Evolutionary conservation across 2,329 filamentous ascomycete species (phyloP).

Genomic region (Talaromyces sp.): DNA sequence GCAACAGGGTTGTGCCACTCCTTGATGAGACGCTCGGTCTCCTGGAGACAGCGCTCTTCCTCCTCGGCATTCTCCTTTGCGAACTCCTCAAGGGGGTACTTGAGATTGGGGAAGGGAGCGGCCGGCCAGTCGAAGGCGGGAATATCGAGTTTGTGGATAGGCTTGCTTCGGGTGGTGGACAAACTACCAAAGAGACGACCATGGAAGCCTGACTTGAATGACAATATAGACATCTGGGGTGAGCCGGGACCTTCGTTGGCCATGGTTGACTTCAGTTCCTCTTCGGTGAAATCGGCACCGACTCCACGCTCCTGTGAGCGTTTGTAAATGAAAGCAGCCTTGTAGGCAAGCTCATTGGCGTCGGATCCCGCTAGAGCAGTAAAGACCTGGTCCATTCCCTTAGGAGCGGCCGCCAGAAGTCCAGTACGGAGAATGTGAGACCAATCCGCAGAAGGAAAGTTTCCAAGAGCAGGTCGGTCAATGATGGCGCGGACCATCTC

Average conservation of each 20-base stretch:
- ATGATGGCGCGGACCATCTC: slow-evolving; percentile 78
- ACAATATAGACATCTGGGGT: slow-evolving; percentile 77
- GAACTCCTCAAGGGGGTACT: slow-evolving; percentile 81
- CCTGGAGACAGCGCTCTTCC: slow-evolving; percentile 74
- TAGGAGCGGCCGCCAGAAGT: slow-evolving; percentile 76
- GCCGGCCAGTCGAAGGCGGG: slow-evolving; percentile 94
- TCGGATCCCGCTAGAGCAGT: slow-evolving; percentile 86
- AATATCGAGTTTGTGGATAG: slow-evolving; percentile 92
- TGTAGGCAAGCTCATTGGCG: slow-evolving; percentile 92
- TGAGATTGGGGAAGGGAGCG: slow-evolving; percentile 77
- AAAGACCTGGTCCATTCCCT: slow-evolving; percentile 82
- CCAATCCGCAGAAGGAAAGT: slow-evolving; percentile 87
- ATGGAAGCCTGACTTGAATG: slow-evolving; percentile 85
- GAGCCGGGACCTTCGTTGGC: slow-evolving; percentile 74
- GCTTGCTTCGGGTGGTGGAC: slow-evolving; percentile 85
- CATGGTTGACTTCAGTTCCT: slow-evolving; percentile 74
- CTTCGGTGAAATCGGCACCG: slow-evolving; percentile 71
- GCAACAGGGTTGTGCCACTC: slow-evolving; percentile 75
- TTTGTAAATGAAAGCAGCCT: slow-evolving; percentile 92
- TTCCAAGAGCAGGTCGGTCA: slow-evolving; percentile 84
- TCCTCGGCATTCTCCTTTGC: slow-evolving; percentile 75
- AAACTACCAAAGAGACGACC: slow-evolving; percentile 83
- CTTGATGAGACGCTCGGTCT: slow-evolving; percentile 76
- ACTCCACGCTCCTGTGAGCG: slow-evolving; percentile 74
- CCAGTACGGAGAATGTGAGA: slow-evolving; percentile 72